Evolutionary conservation across 1,139 yeast genomes (phyloP), one percentile per base, ranked within the genome.

Genomic region (Lodderomyces oxycetoniae): DNA sequence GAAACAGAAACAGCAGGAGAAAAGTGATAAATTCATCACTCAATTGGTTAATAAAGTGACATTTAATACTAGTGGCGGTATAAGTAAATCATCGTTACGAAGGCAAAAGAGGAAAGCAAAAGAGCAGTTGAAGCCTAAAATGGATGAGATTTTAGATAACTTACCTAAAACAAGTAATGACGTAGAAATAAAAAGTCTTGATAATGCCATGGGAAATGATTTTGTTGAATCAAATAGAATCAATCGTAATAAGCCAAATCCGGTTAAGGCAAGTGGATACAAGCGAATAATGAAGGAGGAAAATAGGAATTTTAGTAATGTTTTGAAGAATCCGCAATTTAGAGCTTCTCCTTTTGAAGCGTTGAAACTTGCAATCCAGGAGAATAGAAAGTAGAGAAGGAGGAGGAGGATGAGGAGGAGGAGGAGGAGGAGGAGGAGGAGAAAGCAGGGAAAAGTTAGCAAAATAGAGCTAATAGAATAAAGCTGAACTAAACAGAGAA

Each of bases 51-150:
- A 42, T 25, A 57, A 58, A 34, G 57, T 56, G 17, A 57, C 65
- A 8, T 53, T 55, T 41, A 61, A 59, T 40, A 55, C 61, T 5
- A 56, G 63, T 11, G 57, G 56, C 26, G 61, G 62, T n/a, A 65
- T 81, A 23, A 77, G 85, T 22, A 82, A 81, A 50, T 77, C 86
- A 3, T 64, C 86, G 1, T 46, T 71, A 8, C 67, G 87, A 49
- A 71, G 89, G 57, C 68, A 82, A 40, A 81, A 79, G 51, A 68
- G 86, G 43, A 78, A 76, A 50, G 66, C 69, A 32, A 73, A 70
- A 48, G 81, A 79, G 41, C 74, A 78, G 44, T 61, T 83, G 41
- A 71, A 71, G 43, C 86, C 89, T 4, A 72, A 77, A 48, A 69
- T 83, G 74, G 65, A 71, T 36, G 91, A 82, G 43, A 59, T 82